Conservation (phyloP, 805 yeast species). For the Starmerella cellae region DNA sequence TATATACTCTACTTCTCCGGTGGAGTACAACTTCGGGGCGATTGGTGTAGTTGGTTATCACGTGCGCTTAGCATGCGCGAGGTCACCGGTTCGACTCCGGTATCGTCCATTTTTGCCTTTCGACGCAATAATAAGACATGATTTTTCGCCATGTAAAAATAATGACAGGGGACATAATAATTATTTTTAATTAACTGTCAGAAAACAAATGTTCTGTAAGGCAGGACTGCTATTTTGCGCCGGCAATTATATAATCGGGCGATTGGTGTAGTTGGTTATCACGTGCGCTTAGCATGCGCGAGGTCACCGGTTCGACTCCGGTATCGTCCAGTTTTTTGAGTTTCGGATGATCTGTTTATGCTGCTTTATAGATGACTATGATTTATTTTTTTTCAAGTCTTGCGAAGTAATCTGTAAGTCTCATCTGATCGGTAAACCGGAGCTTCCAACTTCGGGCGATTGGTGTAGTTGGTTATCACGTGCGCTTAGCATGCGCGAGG, state of each 20-base stretch:
- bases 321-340: constrained; percentile 26
- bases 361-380: too few species aligned
- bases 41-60: constrained; percentile 28
- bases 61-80: constrained; percentile 30
- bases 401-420: too few species aligned
- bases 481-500: constrained; percentile 31
- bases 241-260: constrained; percentile 19
- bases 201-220: background rate
- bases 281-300: constrained; percentile 30
- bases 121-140: too few species aligned
- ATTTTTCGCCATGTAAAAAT: too few species aligned
- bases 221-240: background rate
- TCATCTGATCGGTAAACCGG: too few species aligned
- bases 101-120: constrained; percentile 7
- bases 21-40: too few species aligned
- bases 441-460: too few species aligned
- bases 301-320: constrained; percentile 31
- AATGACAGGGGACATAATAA: too few species aligned
- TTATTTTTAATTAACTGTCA: too few species aligned
- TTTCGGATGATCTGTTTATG: background rate
- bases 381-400: too few species aligned
- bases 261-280: constrained; percentile 30
- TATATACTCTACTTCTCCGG: too few species aligned
- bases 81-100: constrained; percentile 31
- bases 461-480: constrained; percentile 28